A percentile compares a stretch with the other conserved stretches of the same genome.
Evolutionary conservation across 192 early-diverging fungal genomes (phyloP).

Genomic region (Coemansia sp.): DNA sequence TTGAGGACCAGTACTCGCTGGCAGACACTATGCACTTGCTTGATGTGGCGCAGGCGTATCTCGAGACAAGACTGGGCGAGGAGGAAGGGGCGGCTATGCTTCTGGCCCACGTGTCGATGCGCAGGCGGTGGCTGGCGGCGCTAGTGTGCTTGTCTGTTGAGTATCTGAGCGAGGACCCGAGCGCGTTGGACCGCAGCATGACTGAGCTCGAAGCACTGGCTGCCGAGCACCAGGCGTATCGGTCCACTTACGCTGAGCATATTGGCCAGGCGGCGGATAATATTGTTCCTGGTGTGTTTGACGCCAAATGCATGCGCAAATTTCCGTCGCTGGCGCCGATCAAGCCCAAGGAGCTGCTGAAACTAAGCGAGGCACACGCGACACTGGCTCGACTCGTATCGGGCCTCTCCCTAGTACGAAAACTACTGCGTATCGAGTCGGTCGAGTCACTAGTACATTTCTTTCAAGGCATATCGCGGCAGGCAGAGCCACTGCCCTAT

Average conservation of each 20-base stretch:
- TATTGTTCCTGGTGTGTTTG: slow-evolving; percentile 37
- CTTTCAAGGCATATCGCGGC: slow-evolving; percentile 13
- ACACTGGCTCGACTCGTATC: slow-evolving; percentile 12
- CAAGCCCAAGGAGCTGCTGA: slow-evolving; percentile 37
- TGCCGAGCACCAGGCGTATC: background rate
- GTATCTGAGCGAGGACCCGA: slow-evolving; percentile 16
- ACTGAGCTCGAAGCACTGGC: slow-evolving; percentile 11
- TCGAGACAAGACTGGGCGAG: background rate
- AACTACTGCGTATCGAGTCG: slow-evolving; percentile 10
- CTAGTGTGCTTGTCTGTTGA: slow-evolving; percentile 19
- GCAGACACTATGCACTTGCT: slow-evolving; percentile 14
- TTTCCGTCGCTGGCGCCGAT: slow-evolving; percentile 40
- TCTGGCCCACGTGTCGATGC: slow-evolving; percentile 19
- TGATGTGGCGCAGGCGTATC: slow-evolving; percentile 7
- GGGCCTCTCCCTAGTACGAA: slow-evolving; percentile 18
- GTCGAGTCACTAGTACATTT: slow-evolving; percentile 37
- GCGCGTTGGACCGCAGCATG: slow-evolving; percentile 8
- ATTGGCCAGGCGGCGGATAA: background rate
- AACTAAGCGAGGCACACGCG: slow-evolving; percentile 4
- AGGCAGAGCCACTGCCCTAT: slow-evolving; percentile 15
- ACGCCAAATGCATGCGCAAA: slow-evolving; percentile 47
- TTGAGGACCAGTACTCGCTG: slow-evolving; percentile 29
- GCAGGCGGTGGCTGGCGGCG: slow-evolving; percentile 26
- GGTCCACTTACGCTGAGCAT: background rate
- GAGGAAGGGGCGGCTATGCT: slow-evolving; percentile 21